Evolutionary conservation across 176 grass and related monocot genomes (phyloP).

Genomic region (Themeda triandra): DNA sequence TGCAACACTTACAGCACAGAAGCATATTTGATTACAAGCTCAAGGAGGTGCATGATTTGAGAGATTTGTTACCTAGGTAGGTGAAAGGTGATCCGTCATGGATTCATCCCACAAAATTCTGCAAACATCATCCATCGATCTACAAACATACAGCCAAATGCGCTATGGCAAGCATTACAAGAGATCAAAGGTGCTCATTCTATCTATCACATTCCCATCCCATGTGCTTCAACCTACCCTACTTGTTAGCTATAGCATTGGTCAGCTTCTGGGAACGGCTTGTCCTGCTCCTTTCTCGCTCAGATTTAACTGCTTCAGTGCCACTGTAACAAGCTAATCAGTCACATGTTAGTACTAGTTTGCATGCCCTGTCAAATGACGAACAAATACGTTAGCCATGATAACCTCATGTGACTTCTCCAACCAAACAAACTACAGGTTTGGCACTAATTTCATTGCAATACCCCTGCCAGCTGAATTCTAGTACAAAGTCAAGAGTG

Average conservation of each 20-base stretch:
- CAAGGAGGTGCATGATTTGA: too few species aligned
- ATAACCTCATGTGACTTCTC: not conserved
- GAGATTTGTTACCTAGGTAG: too few species aligned
- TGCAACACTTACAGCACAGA: not conserved
- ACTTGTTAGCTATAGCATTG: not conserved
- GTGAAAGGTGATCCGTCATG: too few species aligned
- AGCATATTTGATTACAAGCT: not conserved
- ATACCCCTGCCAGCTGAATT: not conserved
- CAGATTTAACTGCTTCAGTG: too few species aligned
- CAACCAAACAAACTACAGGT: not conserved
- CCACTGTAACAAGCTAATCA: constrained; percentile 34
- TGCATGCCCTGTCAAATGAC: too few species aligned
- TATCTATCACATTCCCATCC: not conserved
- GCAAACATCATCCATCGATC: not conserved
- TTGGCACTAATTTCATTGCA: not conserved
- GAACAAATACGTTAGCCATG: not conserved
- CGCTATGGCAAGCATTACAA: not conserved
- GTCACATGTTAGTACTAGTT: not conserved
- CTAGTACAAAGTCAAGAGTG: not conserved
- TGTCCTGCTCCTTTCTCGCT: too few species aligned
- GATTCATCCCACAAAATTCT: not conserved
- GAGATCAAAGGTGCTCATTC: not conserved
- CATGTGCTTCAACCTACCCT: not conserved
- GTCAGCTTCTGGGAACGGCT: not conserved
- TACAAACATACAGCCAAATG: not conserved